Base-by-base conservation (phyloP, 2,329 filamentous ascomycete genomes). In the Stagonosporopsis cucurbitacearum region DNA sequence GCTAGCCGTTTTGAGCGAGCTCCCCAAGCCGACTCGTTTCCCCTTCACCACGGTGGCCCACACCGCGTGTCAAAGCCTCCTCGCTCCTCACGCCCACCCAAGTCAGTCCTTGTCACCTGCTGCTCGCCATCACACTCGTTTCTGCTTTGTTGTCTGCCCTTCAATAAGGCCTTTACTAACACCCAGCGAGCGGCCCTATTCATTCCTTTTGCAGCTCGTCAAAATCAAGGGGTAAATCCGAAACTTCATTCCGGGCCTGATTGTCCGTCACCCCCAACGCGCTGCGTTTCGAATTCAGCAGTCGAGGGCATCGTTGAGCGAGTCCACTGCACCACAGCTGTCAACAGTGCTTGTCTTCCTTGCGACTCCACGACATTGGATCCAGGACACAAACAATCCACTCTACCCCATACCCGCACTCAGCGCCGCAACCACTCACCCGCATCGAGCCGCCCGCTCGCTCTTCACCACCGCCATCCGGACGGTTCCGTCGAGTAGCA, bases 201-300 rank as follows among this genome's bases (percentile, higher is more conserved):
- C 69, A 63, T 70, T 73, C 67, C 67, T 69, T 71, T 61, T 60
- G 56, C 62, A 64, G 56, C 57, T 61, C 54, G 55, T 55, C 53
- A 63, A 57, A 65, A 60, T 51, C 68, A 69, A 72, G 73, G 65
- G 63, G 54, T 57, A 57, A 57, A 57, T 57, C 54, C 48, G 54
- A 57, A 57, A 57, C 54, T 48, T 57, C 71, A 74, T 74, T 74
- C 71, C 70, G 68, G 66, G 64, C 62, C 65, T 59, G 51, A 42
- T 45, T 62, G 54, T 56, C 54, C 65, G 48, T 62, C 53, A 64
- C 57, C 69, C 69, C 71, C 70, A 69, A 73, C 73, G 60, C 72
- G 60, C 65, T 64, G 70, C 63, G 73, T 76, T 76, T 75, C 73
- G 68, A 67, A 66, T 56, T 61, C 26, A 44, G 54, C 65, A 63